Conservation (phyloP, 2,329 filamentous ascomycete genomes). For the Penicillium rolfsii region DNA sequence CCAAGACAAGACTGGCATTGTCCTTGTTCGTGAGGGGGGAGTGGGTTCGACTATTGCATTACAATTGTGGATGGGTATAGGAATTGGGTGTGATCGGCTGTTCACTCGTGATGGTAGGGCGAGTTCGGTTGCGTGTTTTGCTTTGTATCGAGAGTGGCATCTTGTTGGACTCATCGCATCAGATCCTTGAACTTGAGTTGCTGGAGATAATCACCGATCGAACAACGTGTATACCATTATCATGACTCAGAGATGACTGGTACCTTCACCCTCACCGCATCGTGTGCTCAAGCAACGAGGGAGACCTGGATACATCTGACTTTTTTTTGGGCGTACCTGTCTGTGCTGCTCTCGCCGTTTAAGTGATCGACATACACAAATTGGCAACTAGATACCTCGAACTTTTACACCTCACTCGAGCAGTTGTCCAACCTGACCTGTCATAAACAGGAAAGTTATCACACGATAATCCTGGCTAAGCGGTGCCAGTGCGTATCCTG, state of each 20-base stretch:
- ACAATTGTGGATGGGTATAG: neutral
- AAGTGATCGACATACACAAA: neutral
- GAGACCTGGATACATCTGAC: slow-evolving; percentile 2
- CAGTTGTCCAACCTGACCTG: neutral
- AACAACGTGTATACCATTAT: neutral
- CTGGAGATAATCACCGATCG: neutral
- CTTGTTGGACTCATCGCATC: neutral
- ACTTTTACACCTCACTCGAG: neutral
- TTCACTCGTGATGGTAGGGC: neutral
- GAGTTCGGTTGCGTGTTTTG: neutral
- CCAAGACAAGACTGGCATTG: neutral
- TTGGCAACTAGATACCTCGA: slow-evolving; percentile 2
- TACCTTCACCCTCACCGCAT: neutral
- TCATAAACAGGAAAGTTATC: neutral
- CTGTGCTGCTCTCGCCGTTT: slow-evolving; percentile 1
- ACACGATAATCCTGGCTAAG: neutral
- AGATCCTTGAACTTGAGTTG: too few relatives aligned
- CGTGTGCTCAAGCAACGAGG: neutral
- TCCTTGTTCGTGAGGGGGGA: neutral
- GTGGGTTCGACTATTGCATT: neutral
- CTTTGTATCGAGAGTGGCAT: neutral
- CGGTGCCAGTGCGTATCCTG: neutral
- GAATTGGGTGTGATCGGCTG: neutral
- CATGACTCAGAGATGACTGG: too few relatives aligned
- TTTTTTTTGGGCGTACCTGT: neutral